These are phyloP conservation scores for Rubus idaeus DNA, from an alignment of 306 rosid species.

Conservation along the genomic window DNA sequence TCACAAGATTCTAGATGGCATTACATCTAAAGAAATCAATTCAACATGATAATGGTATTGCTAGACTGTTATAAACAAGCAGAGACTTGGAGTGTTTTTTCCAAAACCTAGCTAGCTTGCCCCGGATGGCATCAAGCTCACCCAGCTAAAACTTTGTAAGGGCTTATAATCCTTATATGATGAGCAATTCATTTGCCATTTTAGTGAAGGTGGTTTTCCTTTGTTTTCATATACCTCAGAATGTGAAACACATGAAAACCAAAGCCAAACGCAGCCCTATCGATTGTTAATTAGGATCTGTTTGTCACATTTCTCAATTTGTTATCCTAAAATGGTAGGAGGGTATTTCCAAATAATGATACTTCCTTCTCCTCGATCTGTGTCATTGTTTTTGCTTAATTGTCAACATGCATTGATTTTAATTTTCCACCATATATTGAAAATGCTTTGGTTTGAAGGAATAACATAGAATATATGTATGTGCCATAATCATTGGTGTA, in stretches of 20 bases:
- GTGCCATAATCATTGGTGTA: constrained; percentile 12
- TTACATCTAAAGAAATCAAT: too few relatives aligned
- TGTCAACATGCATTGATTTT: neutral
- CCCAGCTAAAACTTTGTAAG: neutral
- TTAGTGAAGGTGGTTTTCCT: neutral
- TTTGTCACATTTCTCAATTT: constrained; percentile 3
- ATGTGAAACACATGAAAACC: constrained; percentile 13
- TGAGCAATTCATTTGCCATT: neutral
- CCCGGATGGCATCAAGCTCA: neutral
- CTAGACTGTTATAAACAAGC: too few relatives aligned
- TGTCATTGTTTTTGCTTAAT: constrained; percentile 10
- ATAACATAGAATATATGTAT: neutral
- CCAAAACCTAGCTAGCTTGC: too few relatives aligned
- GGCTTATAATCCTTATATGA: neutral
- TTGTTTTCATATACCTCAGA: neutral
- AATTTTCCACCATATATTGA: neutral
- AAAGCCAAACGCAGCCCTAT: neutral
- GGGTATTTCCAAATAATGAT: neutral
- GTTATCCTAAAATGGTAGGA: neutral
- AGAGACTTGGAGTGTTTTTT: too few relatives aligned
- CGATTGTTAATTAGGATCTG: neutral
- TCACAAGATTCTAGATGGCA: too few relatives aligned
- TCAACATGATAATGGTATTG: too few relatives aligned
- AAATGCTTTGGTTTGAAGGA: constrained; percentile 14
- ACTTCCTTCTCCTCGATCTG: neutral